Evolutionary conservation across 202 grass and related monocot species (phyloP), one percentile per base, ranked within the genome.

Genomic region (Musa balbisiana): DNA sequence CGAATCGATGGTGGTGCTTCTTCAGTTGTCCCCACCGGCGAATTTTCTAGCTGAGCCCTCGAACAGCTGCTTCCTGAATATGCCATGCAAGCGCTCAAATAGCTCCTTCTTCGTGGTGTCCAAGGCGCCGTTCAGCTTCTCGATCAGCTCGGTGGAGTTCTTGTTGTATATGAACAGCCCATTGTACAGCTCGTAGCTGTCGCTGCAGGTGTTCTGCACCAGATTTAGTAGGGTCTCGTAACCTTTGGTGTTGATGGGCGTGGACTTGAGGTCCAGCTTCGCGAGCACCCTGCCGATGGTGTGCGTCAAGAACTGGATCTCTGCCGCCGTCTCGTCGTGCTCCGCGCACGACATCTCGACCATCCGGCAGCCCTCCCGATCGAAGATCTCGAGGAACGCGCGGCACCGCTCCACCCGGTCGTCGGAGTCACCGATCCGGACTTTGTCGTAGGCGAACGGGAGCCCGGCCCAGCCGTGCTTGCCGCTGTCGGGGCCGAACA

Each of bases 131-230:
- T 43, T 5, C 33, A 43, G 33, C 33, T 43, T 43, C 33, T 43
- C 33, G 33, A 43, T 43, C 33, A 43, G 33, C 62, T 64, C 62
- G 1, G 62, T 64, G 62, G 62, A 64, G 11, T 62, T 62, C 56
- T 62, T 62, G 56, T 62, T 62, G 56, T 62, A 62, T n/a, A 62
- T 62, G 56, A 62, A 62, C 56, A 62, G 14, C 56, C 56, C 56
- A 10, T 62, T 62, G 56, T 62, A 62, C 2, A 62, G 56, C 56
- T 62, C 56, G 56, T 19, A 62, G 20, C 56, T 62, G 20, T 62
- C 56, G 14, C 56, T 62, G 17, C 56, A 62, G 15, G 56, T 62
- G 56, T 62, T 62, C 56, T 62, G 17, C 56, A 62, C 17, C 56
- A 62, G 56, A 21, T 62, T 15, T 43, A 43, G 33, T 0, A 43